Percentiles rank a stretch among this genome's conserved stretches.
Conservation (phyloP, 83 land plant genomes). For the Thuja plicata region DNA sequence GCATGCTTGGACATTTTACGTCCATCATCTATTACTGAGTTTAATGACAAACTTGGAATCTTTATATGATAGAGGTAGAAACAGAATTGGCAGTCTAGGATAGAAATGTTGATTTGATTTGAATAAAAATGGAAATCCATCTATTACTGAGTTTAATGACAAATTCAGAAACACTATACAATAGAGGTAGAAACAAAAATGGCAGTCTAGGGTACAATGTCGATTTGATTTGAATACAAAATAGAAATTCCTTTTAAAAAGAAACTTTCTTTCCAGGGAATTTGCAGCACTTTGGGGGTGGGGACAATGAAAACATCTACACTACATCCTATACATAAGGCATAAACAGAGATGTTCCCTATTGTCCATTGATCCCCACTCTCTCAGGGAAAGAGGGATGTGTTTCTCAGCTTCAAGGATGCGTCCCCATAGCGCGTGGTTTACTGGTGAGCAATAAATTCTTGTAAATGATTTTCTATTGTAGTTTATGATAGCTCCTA, state of each 20-base stretch:
- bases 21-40: neutral
- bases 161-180: neutral
- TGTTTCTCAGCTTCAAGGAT: neutral
- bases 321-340: neutral
- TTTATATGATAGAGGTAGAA: neutral
- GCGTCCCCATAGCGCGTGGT: neutral
- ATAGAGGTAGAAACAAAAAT: neutral
- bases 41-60: neutral
- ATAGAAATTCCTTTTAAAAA: no score
- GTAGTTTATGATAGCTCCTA: neutral
- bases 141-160: neutral
- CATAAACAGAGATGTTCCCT: neutral
- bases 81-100: neutral
- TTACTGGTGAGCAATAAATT: neutral
- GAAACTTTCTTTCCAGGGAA: no score
- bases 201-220: neutral
- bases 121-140: no score
- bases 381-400: neutral
- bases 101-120: neutral
- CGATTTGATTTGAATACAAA: neutral
- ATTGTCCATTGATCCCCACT: neutral
- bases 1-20: neutral
- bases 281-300: neutral
- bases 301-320: neutral
- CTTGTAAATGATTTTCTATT: neutral